Evolutionary conservation across 148 eudicot species (phyloP).

Genomic region (Chenopodium suecicum): DNA sequence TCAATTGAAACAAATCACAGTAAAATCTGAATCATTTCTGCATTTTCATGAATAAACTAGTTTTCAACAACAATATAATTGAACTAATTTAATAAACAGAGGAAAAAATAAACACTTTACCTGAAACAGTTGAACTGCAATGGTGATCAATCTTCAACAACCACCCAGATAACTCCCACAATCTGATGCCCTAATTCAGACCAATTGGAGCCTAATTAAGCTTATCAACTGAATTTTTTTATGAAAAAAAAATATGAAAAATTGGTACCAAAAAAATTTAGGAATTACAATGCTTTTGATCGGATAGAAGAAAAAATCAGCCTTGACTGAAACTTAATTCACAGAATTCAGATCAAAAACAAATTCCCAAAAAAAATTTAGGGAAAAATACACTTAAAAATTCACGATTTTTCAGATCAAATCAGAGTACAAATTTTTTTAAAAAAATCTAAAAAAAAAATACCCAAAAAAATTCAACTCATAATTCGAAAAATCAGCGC

Average conservation of each 20-base stretch:
- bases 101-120: slow-evolving; percentile 1
- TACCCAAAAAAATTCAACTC: slow-evolving; percentile 2
- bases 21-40: background rate
- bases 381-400: background rate
- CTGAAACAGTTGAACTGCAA: slow-evolving; percentile 32
- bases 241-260: background rate
- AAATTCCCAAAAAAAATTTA: background rate
- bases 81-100: background rate
- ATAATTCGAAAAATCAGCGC: slow-evolving; percentile 2
- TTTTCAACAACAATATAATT: background rate
- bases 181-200: slow-evolving; percentile 9
- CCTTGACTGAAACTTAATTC: background rate
- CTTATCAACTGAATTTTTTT: background rate
- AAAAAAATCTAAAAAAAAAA: background rate
- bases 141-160: slow-evolving; percentile 3
- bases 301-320: background rate
- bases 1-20: background rate
- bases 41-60: background rate
- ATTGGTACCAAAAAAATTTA: too few species aligned
- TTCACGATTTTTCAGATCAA: slow-evolving; percentile 20
- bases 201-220: slow-evolving; percentile 1
- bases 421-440: slow-evolving; percentile 6
- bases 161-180: background rate
- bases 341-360: background rate
- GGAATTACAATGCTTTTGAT: too few species aligned